phyloP scores from a whole-genome alignment of 306 rosid species.

The Morella rubra region DNA sequence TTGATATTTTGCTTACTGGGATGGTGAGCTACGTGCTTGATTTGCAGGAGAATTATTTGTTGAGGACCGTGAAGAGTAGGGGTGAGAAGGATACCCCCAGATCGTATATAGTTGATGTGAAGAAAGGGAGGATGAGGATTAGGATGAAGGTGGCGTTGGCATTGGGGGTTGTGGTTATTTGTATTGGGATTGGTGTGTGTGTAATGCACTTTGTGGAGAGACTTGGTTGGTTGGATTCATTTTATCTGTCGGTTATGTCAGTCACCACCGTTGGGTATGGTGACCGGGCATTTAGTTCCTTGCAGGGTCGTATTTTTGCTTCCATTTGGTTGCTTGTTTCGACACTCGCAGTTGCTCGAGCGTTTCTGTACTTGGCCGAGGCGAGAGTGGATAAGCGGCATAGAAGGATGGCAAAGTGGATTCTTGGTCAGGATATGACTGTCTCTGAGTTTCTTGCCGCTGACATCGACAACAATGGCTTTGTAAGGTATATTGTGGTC shows the following conservation, averaged over 20 bases:
- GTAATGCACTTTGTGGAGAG: conserved; percentile 86
- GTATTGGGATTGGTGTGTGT: conserved; percentile 75
- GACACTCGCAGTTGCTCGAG: conserved; percentile 88
- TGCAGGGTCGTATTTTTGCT: conserved; percentile 84
- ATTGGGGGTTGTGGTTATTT: conserved; percentile 80
- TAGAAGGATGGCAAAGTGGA: conserved; percentile 92
- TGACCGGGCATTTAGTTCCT: conserved; percentile 68
- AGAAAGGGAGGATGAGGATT: conserved; percentile 99
- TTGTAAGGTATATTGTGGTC: conserved; percentile 66
- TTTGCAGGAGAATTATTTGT: conserved; percentile 80
- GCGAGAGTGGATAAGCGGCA: conserved; percentile 97
- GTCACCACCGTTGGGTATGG: conserved; percentile 97
- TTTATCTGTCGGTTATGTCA: conserved; percentile 96
- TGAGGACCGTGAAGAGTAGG: conserved; percentile 52
- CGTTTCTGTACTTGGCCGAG: conserved; percentile 89
- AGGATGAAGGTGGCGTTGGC: conserved; percentile 96
- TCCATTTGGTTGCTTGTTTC: conserved; percentile 94
- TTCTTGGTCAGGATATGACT: conserved; percentile 96
- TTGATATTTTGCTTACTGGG: conserved; percentile 84
- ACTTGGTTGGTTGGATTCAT: conserved; percentile 87
- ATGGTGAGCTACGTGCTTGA: conserved; percentile 93
- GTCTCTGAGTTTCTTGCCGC: conserved; percentile 93
- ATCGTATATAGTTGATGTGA: conserved; percentile 77
- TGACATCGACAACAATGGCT: conserved; percentile 90
- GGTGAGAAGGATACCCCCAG: conserved; percentile 46